phyloP scores from a whole-genome alignment of 208 protist species.

The Wallacemonas collosoma region DNA sequence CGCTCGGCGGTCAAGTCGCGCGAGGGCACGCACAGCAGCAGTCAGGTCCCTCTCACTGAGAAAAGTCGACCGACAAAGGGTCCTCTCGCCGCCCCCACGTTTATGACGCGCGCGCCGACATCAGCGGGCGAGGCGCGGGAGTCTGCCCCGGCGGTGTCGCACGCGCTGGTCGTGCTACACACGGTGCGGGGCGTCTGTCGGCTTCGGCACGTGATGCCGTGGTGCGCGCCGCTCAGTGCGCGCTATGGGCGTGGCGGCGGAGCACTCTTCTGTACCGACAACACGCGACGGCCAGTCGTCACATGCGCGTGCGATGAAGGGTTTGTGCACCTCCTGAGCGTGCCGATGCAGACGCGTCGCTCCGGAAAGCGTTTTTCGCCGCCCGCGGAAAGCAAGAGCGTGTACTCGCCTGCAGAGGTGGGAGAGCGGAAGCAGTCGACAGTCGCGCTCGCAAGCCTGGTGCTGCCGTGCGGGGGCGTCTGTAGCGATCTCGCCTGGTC shows the following conservation, averaged over 20 bases:
- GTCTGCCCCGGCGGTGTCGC: constrained; percentile 18
- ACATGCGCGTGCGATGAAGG: constrained; percentile 61
- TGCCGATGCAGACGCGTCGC: constrained; percentile 5
- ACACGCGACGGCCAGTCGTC: constrained; percentile 38
- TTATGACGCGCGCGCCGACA: too few species aligned
- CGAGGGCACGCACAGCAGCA: neutral
- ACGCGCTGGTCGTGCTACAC: constrained; percentile 44
- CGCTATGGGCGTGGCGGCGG: constrained; percentile 29
- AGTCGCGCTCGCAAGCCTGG: constrained; percentile 41
- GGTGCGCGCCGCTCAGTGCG: constrained; percentile 14
- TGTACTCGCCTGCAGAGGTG: neutral
- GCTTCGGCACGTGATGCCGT: constrained; percentile 37
- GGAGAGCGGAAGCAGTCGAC: neutral
- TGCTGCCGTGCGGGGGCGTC: constrained; percentile 54
- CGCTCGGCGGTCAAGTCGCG: neutral
- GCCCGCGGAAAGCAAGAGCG: constrained; percentile 1
- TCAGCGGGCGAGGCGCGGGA: too few species aligned
- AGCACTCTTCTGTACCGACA: constrained; percentile 47
- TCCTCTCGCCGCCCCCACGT: too few species aligned
- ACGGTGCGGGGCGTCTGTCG: constrained; percentile 42
- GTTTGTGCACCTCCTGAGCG: constrained; percentile 46
- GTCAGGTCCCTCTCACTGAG: neutral
- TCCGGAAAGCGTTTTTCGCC: neutral
- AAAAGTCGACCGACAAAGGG: too few species aligned
- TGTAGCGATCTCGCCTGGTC: constrained; percentile 60